Evolutionary conservation across 2,329 filamentous ascomycete species (phyloP), one percentile per base, ranked within the genome.

Genomic region (Colletotrichum gloeosporioides): DNA sequence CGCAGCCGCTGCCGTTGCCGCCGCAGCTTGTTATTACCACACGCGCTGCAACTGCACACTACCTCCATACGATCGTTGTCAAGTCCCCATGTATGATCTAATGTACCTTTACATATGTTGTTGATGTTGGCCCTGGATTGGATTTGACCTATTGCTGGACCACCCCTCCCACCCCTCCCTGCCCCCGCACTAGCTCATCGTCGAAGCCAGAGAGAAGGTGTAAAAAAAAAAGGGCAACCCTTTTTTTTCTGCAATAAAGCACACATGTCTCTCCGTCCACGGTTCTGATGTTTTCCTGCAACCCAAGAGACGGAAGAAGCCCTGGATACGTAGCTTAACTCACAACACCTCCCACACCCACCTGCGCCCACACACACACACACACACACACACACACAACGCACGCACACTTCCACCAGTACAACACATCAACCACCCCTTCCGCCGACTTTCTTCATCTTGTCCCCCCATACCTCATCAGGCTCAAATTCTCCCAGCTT

Each of bases 251-350:
- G 89, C 89, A 91, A 92, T 92, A 92, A 92, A 92, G 87, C 88
- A 91, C 89, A 90, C 89, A 89, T 90, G 88, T 89, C 87, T 91
- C 89, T 88, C 89, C 86, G 86, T 88, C 86, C 87, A 87, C 89
- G 88, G 87, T 87, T 88, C 85, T 83, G 85, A 83, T 61, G 59
- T 32, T 86, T 57, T 86, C 87, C 85, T 87, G 86, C 87, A 88
- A 73, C 67, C 83, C 85, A 82, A 83, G 82, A 55, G 59, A 49
- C 57, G 59, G 70, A 69, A 68, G 64, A 67, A 76, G 83, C 82
- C 85, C 84, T 84, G 85, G 87, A 86, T 86, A 87, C 87, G 87
- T 88, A 87, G 86, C 84, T 84, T 86, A 81, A 85, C 83, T 82
- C 86, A 82, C 82, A 83, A 84, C 81, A 84, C 82, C 84, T 83